Evolutionary conservation across 31 red algal genomes (phyloP), one percentile per base, ranked within the genome.

Genomic region (Odonthalia washingtoniensis): DNA sequence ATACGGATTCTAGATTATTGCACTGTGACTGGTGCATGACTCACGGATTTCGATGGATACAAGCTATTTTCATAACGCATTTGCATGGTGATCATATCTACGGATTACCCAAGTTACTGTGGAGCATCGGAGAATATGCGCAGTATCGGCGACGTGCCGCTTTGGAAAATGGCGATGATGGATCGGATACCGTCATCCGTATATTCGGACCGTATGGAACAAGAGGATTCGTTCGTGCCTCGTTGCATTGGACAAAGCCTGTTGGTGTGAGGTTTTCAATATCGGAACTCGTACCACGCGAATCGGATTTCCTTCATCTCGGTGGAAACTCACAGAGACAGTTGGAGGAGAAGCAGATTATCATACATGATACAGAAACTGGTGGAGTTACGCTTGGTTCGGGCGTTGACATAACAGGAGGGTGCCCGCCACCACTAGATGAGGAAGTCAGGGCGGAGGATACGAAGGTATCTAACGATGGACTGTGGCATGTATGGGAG

Each of bases 81-180:
- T 61, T 98, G n/a, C 96, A 98, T 80, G 96, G 96, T 5, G 96
- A 98, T 66, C 96, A 98, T 65, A 80, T 94, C 32, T 98, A 89
- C 75, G 96, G 96, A 40, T 72, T 98, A 34, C 88, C 96, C 5
- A 73, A 63, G 21, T 44, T 98, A 49, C 73, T 96, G 68, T 32
- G 57, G 37, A 74, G 40, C 27, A 89, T 93, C 39, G 94, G 94
- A 1, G 40, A 69, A 49, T 91, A 88, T 63, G 88, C 90, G 21
- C 78, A 87, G 68, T 72, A 74, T 62, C 85, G 91, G 31, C 77
- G 88, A 46, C 83, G 94, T 18, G 39, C 75, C 32, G 87, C 86
- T 3, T 38, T 90, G 24, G 81, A 86, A 39, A 74, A 46, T 34
- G 76, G 74, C 4, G 74, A 89, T 34, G 65, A 57, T 1, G 81